These are phyloP conservation scores for Colletotrichum orbiculare DNA, from an alignment of 2,329 filamentous ascomycete species.

Conservation along the genomic window DNA sequence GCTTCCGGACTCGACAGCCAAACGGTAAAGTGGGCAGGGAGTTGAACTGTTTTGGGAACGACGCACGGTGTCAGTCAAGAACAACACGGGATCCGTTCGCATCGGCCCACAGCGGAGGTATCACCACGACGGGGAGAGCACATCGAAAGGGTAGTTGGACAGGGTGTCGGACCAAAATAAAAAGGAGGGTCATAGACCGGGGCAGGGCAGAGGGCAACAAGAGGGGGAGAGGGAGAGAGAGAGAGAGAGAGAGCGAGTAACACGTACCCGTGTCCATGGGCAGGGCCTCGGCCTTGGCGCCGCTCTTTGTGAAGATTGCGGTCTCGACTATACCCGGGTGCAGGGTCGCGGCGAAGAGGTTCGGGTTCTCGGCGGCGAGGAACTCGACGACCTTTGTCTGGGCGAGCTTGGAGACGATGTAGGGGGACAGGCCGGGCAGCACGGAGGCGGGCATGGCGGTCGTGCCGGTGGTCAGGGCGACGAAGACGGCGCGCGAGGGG, in stretches of 20 bases:
- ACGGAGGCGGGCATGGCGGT: conserved; percentile 35
- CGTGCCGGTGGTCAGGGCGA: conserved; percentile 39
- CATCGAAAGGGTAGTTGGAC: too few relatives aligned
- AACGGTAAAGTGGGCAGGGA: conserved; percentile 54
- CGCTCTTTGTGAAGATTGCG: conserved; percentile 38
- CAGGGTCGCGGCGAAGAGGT: conserved; percentile 39
- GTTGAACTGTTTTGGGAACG: conserved; percentile 41
- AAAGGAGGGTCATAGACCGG: conserved; percentile 1
- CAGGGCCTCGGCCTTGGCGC: conserved; percentile 38
- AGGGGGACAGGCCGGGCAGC: conserved; percentile 36
- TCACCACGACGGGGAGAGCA: not conserved
- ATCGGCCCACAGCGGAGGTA: conserved; percentile 13
- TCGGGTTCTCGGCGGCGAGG: conserved; percentile 41
- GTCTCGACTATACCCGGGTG: conserved; percentile 42
- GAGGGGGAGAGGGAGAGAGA: not conserved
- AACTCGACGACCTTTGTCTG: conserved; percentile 48
- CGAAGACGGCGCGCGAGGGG: conserved; percentile 34
- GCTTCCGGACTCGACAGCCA: conserved; percentile 59
- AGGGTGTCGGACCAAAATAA: not conserved
- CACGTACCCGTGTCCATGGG: conserved; percentile 39
- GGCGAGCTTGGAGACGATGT: conserved; percentile 36
- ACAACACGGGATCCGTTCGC: not conserved
- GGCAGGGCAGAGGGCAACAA: not conserved
- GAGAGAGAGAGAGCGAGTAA: not conserved
- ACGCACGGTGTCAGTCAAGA: conserved; percentile 16